Base-by-base conservation (phyloP, 306 rosid species). In the Dryas drummondii region DNA sequence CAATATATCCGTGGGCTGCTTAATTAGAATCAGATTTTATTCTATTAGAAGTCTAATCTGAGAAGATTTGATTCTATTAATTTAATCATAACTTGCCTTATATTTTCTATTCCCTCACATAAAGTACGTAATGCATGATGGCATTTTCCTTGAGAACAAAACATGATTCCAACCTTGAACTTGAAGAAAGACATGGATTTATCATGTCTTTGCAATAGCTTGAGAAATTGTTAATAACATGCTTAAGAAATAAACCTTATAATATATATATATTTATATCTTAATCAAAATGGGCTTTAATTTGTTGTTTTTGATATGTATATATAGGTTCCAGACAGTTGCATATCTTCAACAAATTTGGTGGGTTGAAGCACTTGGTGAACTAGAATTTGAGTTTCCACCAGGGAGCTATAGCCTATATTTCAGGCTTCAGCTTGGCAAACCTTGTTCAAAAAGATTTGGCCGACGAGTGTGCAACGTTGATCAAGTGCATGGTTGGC, bases 401-500 rank as follows among this genome's bases (percentile, higher is more conserved):
- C 54, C 57, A 1, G 97, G 98, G 11, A 79, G 45, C 7, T 90
- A 94, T 69, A 78, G 89, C 78, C 3, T 94, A 3, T 87, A 70
- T 57, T 94, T 94, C 78, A 81, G 86, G 83, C 78, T 94, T 52
- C 94, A 91, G 67, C 85, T 91, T 26, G 98, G 98, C 15, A 90
- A 86, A 47, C 8, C 88, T 46, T 63, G 91, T 51, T 47, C 84
- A 0, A 88, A 72, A 58, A 82, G 83, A 84, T 86, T 83, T 79
- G 96, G 96, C 14, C 77, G 91, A 17, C 71, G 89, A 27, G 74
- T 82, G 19, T 82, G 90, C 74, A 77, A 75, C 50, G 14, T 81
- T 26, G 93, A 87, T 42, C 88, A 86, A 67, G 97, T 91, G 0
- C 97, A 94, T 66, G 98, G 98, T 0, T 94, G 98, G 98, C 90